Percentiles rank a stretch among this genome's conserved stretches.
phyloP scores from a whole-genome alignment of 208 protist species.

The Blastocrithidia nonstop region DNA sequence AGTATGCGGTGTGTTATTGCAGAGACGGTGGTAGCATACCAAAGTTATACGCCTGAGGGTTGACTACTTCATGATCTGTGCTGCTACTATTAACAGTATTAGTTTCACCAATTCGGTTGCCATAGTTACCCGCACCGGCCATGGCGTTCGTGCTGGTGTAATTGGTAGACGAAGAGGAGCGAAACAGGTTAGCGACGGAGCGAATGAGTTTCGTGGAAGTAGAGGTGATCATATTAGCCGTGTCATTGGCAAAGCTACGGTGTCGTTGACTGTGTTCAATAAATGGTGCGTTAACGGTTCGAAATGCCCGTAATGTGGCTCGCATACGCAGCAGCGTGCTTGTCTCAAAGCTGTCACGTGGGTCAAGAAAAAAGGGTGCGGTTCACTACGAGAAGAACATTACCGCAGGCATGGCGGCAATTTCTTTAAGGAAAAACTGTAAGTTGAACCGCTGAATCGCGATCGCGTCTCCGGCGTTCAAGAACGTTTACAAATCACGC shows the following conservation, averaged over 20 bases:
- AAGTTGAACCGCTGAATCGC: constrained; percentile 37
- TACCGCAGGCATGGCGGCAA: constrained; percentile 47
- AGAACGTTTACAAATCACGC: constrained; percentile 50
- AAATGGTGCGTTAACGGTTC: constrained; percentile 18
- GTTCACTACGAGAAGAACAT: constrained; percentile 63
- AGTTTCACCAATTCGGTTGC: background rate
- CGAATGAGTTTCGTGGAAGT: constrained; percentile 43
- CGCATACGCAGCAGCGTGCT: constrained; percentile 31
- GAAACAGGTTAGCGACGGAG: constrained; percentile 32
- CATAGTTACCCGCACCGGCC: background rate
- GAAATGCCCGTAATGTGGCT: constrained; percentile 16
- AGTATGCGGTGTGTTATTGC: constrained; percentile 17
- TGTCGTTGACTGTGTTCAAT: constrained; percentile 41
- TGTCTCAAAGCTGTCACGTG: constrained; percentile 53
- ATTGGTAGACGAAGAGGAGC: constrained; percentile 2
- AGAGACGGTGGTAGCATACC: constrained; percentile 9
- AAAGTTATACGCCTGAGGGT: constrained; percentile 16
- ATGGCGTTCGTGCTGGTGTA: constrained; percentile 1
- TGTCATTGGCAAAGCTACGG: constrained; percentile 23
- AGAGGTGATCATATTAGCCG: constrained; percentile 28
- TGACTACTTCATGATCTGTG: too few species aligned
- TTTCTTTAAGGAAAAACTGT: constrained; percentile 53
- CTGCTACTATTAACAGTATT: background rate
- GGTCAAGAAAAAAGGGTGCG: constrained; percentile 58
- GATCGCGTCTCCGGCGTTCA: constrained; percentile 32